Evolutionary conservation across 2,329 filamentous ascomycete species (phyloP).

Genomic region (Diplocarpon rosae): DNA sequence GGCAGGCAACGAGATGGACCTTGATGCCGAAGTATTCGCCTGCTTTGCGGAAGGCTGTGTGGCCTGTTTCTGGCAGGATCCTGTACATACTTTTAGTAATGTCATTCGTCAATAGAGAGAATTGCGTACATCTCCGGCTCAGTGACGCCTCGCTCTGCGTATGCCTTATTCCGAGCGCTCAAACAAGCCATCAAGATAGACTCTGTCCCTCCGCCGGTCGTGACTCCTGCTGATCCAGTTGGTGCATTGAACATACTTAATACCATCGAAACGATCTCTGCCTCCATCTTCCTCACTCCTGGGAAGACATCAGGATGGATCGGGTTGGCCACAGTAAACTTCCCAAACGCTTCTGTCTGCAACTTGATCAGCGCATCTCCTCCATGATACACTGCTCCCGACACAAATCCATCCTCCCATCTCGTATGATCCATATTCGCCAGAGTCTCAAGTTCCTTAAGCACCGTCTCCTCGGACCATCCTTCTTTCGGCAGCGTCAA

Average conservation of each 20-base stretch:
- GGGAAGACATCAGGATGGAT: constrained; percentile 98
- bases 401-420: constrained; percentile 94
- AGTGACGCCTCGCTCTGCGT: constrained; percentile 72
- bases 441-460: constrained; percentile 67
- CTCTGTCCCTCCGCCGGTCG: constrained; percentile 88
- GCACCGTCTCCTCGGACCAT: constrained; percentile 68
- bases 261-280: constrained; percentile 94
- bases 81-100: constrained; percentile 32
- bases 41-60: constrained; percentile 94
- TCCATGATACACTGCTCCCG: constrained; percentile 92
- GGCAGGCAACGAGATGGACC: constrained; percentile 77
- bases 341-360: constrained; percentile 85
- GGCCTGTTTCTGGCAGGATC: constrained; percentile 88
- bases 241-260: constrained; percentile 83
- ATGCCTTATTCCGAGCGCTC: constrained; percentile 80
- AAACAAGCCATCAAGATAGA: constrained; percentile 94
- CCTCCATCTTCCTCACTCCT: constrained; percentile 97
- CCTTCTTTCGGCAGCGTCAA: constrained; percentile 72
- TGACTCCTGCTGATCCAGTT: constrained; percentile 72
- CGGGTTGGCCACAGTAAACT: constrained; percentile 91
- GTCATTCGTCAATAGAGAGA: neutral
- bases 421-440: constrained; percentile 83
- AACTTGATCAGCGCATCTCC: constrained; percentile 70
- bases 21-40: constrained; percentile 96
- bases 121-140: constrained; percentile 79